These are phyloP conservation scores for Athelia sp. DNA, from an alignment of 1,284 basidiomycete genomes.

Conservation along the genomic window DNA sequence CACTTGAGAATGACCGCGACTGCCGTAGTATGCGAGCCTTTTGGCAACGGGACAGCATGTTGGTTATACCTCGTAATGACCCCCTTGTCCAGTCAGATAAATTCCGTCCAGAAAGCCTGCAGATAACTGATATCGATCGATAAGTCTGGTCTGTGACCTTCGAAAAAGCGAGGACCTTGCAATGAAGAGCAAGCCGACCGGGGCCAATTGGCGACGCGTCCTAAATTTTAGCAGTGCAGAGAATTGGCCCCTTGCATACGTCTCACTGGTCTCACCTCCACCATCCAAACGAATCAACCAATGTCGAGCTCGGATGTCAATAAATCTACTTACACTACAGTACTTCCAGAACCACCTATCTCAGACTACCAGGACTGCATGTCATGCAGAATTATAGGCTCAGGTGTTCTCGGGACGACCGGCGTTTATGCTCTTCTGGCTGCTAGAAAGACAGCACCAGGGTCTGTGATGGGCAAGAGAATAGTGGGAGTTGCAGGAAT, in stretches of 20 bases:
- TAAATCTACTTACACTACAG: background rate
- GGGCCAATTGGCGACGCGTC: no score
- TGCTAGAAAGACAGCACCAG: background rate
- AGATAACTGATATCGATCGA: no score
- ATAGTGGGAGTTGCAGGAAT: background rate
- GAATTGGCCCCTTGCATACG: background rate
- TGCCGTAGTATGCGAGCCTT: background rate
- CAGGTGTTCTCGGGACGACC: background rate
- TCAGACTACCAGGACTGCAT: background rate
- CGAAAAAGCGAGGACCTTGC: no score
- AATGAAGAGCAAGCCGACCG: no score
- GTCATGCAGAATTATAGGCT: background rate
- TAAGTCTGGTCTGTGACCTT: no score
- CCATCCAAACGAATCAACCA: background rate
- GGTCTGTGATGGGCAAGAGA: background rate
- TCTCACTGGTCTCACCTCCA: background rate
- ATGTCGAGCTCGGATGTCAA: background rate
- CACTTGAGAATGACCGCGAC: background rate
- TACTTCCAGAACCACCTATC: background rate
- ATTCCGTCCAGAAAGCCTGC: no score
- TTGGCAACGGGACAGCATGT: background rate
- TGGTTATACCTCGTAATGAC: no score
- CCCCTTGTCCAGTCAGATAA: no score
- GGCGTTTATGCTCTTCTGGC: constrained; percentile 1
- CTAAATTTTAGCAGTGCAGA: background rate